phyloP scores from a whole-genome alignment of 805 yeast genomes.

The Lachancea lanzarotensis region DNA sequence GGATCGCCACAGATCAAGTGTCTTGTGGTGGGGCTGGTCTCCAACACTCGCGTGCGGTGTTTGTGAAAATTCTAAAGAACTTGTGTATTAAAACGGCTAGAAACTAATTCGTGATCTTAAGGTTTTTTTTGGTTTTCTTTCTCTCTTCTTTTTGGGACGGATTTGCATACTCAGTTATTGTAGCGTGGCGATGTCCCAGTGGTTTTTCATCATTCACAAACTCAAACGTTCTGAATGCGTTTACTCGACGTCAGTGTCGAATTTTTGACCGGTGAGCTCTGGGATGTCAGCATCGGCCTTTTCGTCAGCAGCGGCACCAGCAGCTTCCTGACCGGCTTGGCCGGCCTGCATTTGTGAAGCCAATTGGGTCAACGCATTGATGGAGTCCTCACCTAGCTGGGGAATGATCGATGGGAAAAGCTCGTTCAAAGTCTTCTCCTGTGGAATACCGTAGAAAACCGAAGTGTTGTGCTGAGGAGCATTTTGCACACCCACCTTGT shows the following conservation, averaged over 20 bases:
- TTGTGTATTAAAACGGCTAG: conserved; percentile 6
- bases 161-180: too few relatives aligned
- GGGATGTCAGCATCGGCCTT: conserved; percentile 64
- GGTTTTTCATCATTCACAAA: too few relatives aligned
- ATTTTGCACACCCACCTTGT: conserved; percentile 93
- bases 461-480: conserved; percentile 86
- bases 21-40: not conserved
- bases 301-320: conserved; percentile 43
- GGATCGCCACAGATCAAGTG: too few relatives aligned
- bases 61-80: not conserved
- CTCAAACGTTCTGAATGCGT: not conserved
- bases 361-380: conserved; percentile 78
- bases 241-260: conserved; percentile 36
- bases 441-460: conserved; percentile 92
- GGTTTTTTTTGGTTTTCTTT: not conserved
- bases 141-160: not conserved
- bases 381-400: conserved; percentile 94
- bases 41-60: too few relatives aligned
- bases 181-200: too few relatives aligned
- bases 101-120: conserved; percentile 5
- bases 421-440: conserved; percentile 86
- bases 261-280: conserved; percentile 35
- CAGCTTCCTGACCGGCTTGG: conserved; percentile 36
- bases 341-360: conserved; percentile 79
- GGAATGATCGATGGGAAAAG: conserved; percentile 91